Evolutionary conservation across 768 basidiomycete genomes (phyloP), one percentile per base, ranked within the genome.

Genomic region (Lactarius deliciosus): DNA sequence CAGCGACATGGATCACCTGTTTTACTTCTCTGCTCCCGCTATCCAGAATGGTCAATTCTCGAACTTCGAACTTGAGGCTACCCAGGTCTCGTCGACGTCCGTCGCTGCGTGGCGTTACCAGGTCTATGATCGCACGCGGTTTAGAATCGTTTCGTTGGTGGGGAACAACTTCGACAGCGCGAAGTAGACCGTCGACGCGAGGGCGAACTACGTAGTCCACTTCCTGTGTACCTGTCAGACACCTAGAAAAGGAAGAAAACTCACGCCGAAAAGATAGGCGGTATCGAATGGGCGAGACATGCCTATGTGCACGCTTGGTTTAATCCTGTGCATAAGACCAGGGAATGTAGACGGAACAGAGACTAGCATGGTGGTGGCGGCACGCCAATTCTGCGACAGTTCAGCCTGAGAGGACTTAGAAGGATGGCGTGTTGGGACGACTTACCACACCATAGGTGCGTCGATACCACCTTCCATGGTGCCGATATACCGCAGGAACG

Each of bases 401-500:
- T 25, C 7, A 55, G 32, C 32, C 32, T 7, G 32, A 32, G 30
- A 34, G 50, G 4, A 47, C n/a, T n/a, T 6, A 41, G 22, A 22
- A 58, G n/a, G 10, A n/a, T 36, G 30, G 34, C 25, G 57, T 45
- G n/a, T 54, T 56, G 34, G 69, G 36, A 40, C 53, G 9, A 80
- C 86, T 69, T 72, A 91, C 91, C 60, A 89, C 81, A 60, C 93
- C 93, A 54, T 80, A 80, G 72, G 79, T 85, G 75, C 93, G 94
- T n/a, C 82, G 78, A 75, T 94, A 95, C 63, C 90, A 95, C 63
- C 90, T 81, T 1, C 92, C 92, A 47, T 86, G 78, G 11, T 90
- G 91, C 70, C 85, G 81, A 73, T 95, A 96, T 83, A 96, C 88
- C 2, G 90, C 86, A 2, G 91, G 90, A 2, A 95, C 90, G 70